These are phyloP conservation scores for Amyloporia xantha DNA, from an alignment of 768 basidiomycete species.

Conservation along the genomic window DNA sequence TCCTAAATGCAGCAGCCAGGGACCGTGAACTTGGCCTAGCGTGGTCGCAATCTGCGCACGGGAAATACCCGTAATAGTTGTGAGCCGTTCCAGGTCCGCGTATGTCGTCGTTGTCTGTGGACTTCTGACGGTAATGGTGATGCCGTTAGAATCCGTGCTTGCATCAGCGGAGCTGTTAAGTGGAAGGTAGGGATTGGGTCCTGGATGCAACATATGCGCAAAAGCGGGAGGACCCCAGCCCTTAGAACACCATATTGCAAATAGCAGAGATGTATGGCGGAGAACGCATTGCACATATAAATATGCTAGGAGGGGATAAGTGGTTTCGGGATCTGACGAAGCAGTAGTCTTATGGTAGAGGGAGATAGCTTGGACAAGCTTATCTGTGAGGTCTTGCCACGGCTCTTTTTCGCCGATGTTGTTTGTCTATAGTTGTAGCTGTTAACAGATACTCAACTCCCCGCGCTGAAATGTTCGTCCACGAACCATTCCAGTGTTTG, in stretches of 20 bases:
- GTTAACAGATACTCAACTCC: too few species aligned
- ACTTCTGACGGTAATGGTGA: constrained; percentile 15
- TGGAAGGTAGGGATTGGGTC: constrained; percentile 50
- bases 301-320: constrained; percentile 57
- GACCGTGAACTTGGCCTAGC: constrained; percentile 74
- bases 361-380: constrained; percentile 51
- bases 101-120: constrained; percentile 25
- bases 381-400: constrained; percentile 76
- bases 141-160: constrained; percentile 1
- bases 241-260: constrained; percentile 78
- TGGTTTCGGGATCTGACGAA: constrained; percentile 38
- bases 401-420: constrained; percentile 45
- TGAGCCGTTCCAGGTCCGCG: constrained; percentile 57
- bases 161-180: constrained; percentile 47
- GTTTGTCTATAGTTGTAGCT: too few species aligned
- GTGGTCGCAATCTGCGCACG: constrained; percentile 59
- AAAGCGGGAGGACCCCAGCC: constrained; percentile 82
- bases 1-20: constrained; percentile 80
- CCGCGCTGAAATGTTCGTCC: constrained; percentile 3
- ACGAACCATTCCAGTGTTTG: constrained; percentile 65
- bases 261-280: constrained; percentile 67
- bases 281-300: constrained; percentile 63
- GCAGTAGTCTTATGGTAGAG: constrained; percentile 58
- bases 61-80: constrained; percentile 60
- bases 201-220: constrained; percentile 65